phyloP scores from a whole-genome alignment of 305 asterid species.

The Fraxinus velutina region DNA sequence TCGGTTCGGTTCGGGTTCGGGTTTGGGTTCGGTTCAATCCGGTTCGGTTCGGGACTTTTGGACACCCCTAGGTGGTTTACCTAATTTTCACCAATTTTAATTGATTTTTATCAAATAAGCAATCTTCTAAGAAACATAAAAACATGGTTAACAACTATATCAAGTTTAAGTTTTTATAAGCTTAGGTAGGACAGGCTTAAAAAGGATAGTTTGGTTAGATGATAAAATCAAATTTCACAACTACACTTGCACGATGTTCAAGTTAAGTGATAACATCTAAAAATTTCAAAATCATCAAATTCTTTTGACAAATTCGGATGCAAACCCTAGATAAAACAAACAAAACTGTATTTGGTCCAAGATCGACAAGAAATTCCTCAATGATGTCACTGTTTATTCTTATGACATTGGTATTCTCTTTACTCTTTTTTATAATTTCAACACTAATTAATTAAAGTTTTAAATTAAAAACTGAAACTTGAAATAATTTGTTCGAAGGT shows the following conservation, averaged over 20 bases:
- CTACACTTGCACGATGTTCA: not conserved
- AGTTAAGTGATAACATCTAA: not conserved
- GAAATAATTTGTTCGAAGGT: not conserved
- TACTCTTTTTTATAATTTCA: not conserved
- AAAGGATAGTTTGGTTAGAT: not conserved
- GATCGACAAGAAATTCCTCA: constrained; percentile 72
- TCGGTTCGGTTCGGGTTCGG: too few relatives aligned
- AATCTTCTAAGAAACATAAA: not conserved
- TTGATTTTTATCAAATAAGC: not conserved
- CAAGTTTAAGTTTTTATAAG: not conserved
- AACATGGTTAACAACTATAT: not conserved
- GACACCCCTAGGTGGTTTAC: not conserved
- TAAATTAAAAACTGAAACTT: not conserved
- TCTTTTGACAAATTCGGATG: not conserved
- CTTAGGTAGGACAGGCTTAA: too few relatives aligned
- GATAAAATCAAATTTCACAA: not conserved
- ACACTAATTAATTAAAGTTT: not conserved
- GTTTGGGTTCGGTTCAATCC: too few relatives aligned
- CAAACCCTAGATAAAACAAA: not conserved
- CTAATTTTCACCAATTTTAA: not conserved
- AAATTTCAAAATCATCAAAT: not conserved
- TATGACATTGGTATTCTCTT: constrained; percentile 61
- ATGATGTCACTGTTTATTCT: constrained; percentile 51
- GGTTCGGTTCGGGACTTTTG: too few relatives aligned
- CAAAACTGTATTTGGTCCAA: not conserved